Percentiles rank a stretch among this genome's conserved stretches.
Conservation (phyloP, 1,139 yeast species). For the Geotrichum klebahnii region DNA sequence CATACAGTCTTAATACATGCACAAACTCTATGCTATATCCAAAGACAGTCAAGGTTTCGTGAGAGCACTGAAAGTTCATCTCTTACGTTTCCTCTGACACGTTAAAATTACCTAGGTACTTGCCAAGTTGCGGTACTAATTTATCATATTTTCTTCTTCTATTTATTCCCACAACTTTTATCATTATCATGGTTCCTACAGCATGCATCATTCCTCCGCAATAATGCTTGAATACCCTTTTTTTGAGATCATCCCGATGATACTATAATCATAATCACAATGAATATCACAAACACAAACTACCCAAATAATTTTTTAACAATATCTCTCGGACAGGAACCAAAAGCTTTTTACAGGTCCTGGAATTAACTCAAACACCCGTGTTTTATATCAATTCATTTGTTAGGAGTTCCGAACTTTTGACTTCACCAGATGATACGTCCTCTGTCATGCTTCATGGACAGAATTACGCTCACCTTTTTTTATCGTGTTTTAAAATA, state of each 20-base stretch:
- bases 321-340: too few relatives aligned
- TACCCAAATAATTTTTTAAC: too few relatives aligned
- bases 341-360: too few relatives aligned
- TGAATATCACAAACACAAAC: too few relatives aligned
- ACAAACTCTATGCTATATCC: too few relatives aligned
- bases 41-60: background rate
- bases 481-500: background rate
- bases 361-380: background rate
- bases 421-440: background rate
- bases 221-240: too few relatives aligned
- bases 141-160: background rate
- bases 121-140: too few relatives aligned
- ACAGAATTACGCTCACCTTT: background rate
- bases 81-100: conserved; percentile 6
- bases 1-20: too few relatives aligned
- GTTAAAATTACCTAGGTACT: conserved; percentile 4
- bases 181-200: too few relatives aligned
- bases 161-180: background rate
- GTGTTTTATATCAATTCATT: background rate
- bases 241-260: too few relatives aligned
- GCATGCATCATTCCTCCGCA: too few relatives aligned
- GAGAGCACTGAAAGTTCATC: background rate
- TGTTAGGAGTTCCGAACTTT: background rate
- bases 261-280: too few relatives aligned
- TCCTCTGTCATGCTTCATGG: background rate